A percentile compares a stretch with the other conserved stretches of the same genome.
Evolutionary conservation across 169 alveolate species (phyloP).

Genomic region (Cryptosporidium muris): DNA sequence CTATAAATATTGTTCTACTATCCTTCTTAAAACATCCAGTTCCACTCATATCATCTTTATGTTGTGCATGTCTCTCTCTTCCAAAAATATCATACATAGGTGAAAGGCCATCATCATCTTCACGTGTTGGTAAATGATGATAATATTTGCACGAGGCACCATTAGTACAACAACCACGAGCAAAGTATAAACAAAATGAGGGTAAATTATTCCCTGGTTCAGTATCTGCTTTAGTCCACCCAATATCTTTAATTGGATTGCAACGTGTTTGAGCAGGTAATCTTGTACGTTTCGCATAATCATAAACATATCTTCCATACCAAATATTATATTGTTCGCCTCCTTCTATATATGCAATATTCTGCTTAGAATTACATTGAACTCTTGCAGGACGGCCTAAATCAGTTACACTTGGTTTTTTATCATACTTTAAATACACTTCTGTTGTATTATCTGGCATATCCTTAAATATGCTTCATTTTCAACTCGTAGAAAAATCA

Average conservation of each 20-base stretch:
- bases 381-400: conserved; percentile 62
- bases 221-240: conserved; percentile 94
- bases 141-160: conserved; percentile 95
- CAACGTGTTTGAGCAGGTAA: conserved; percentile 91
- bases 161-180: conserved; percentile 97
- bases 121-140: conserved; percentile 95
- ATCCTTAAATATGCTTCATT: not conserved
- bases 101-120: conserved; percentile 91
- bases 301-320: conserved; percentile 96
- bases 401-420: conserved; percentile 38
- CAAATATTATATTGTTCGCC: conserved; percentile 98
- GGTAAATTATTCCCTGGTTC: conserved; percentile 82
- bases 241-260: conserved; percentile 93
- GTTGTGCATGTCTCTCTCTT: conserved; percentile 93
- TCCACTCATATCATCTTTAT: conserved; percentile 96
- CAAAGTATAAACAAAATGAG: conserved; percentile 94
- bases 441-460: not conserved
- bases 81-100: conserved; percentile 97
- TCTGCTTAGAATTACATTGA: conserved; percentile 59
- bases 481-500: no score
- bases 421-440: conserved; percentile 7
- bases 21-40: conserved; percentile 96
- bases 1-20: conserved; percentile 92
- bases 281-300: conserved; percentile 85
- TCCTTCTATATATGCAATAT: conserved; percentile 89